These are phyloP conservation scores for Pyricularia sp. DNA, from an alignment of 2,329 filamentous ascomycete genomes.

Conservation along the genomic window DNA sequence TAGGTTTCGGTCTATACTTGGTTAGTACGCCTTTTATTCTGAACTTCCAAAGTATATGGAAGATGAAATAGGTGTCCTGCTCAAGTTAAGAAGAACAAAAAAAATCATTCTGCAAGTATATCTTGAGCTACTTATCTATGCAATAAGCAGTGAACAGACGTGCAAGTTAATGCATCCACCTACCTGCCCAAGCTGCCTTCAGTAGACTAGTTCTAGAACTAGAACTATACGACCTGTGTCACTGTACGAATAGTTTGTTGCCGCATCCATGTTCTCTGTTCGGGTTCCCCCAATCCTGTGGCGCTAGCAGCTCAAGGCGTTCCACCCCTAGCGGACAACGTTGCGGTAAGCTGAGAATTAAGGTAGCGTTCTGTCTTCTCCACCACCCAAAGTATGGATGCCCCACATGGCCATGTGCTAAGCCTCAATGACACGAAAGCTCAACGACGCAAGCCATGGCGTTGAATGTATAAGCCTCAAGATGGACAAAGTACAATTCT, in stretches of 20 bases:
- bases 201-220: background rate
- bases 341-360: background rate
- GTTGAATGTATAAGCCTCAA: background rate
- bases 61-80: background rate
- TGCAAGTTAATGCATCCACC: background rate
- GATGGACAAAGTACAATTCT: background rate
- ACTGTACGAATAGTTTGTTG: background rate
- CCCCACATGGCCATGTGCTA: background rate
- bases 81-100: background rate
- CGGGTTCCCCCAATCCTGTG: background rate
- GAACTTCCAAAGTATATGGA: background rate
- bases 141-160: background rate
- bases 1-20: background rate
- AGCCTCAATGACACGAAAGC: background rate
- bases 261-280: background rate
- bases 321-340: background rate
- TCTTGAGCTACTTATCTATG: background rate
- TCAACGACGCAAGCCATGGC: background rate
- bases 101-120: no score
- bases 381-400: background rate
- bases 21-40: background rate
- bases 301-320: background rate
- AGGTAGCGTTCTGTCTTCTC: background rate
- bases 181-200: no score
- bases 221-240: background rate